Evolutionary conservation across 1,139 yeast genomes (phyloP).

Genomic region (Sugiyamaella castrensis): DNA sequence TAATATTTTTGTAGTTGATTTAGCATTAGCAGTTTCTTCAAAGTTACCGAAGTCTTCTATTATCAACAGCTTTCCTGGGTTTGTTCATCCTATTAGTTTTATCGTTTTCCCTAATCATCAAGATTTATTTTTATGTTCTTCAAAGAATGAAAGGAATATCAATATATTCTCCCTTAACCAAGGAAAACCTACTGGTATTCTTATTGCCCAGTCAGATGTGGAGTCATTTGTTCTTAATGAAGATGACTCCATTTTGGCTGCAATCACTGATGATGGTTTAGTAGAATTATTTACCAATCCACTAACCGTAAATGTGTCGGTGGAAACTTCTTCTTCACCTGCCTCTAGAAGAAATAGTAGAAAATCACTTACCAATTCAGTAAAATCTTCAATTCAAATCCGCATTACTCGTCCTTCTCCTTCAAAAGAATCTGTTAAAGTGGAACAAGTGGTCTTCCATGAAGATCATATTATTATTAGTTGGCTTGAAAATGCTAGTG

Average conservation of each 20-base stretch:
- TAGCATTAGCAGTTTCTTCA: conserved; percentile 18
- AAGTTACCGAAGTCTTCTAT: conserved; percentile 15
- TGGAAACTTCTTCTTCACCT: conserved; percentile 16
- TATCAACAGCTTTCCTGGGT: conserved; percentile 29
- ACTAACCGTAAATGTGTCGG: conserved; percentile 27
- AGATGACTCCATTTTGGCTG: conserved; percentile 48
- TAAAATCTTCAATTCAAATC: conserved; percentile 25
- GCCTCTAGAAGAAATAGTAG: conserved; percentile 36
- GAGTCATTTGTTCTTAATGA: conserved; percentile 39
- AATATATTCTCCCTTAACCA: conserved; percentile 58
- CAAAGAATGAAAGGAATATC: conserved; percentile 73
- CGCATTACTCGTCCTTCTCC: conserved; percentile 26
- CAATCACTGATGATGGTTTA: conserved; percentile 60
- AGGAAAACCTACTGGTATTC: conserved; percentile 37
- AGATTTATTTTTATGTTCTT: conserved; percentile 41
- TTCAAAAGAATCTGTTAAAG: conserved; percentile 36
- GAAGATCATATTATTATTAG: conserved; percentile 47
- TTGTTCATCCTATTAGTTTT: conserved; percentile 26
- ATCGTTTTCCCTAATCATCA: conserved; percentile 19
- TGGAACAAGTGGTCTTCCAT: conserved; percentile 46
- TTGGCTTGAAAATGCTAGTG: conserved; percentile 72
- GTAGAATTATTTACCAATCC: conserved; percentile 65
- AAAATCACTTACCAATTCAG: conserved; percentile 26
- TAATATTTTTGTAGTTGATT: conserved; percentile 53
- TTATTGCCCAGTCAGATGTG: conserved; percentile 67